Percentiles rank a stretch among this genome's conserved stretches.
phyloP scores from a whole-genome alignment of 2,329 filamentous ascomycete species.

The Aspergillus caelatus region DNA sequence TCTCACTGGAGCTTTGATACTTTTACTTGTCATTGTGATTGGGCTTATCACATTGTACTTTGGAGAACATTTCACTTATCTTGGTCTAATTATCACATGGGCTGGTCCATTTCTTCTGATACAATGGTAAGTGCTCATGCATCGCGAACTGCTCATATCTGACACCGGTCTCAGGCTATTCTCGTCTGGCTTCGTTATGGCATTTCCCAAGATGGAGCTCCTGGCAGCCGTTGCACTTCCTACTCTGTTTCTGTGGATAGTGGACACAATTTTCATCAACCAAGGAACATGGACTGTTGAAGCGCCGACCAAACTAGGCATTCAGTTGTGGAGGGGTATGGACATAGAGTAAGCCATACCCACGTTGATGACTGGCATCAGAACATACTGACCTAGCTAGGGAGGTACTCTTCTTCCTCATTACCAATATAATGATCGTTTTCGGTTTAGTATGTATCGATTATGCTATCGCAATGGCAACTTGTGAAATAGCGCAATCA shows the following conservation, averaged over 20 bases:
- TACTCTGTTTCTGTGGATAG: constrained; percentile 71
- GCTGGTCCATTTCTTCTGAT: constrained; percentile 67
- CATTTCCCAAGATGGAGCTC: constrained; percentile 61
- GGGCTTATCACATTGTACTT: constrained; percentile 48
- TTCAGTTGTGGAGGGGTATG: constrained; percentile 60
- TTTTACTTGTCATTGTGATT: not conserved
- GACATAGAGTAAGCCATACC: constrained; percentile 61
- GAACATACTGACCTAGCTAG: constrained; percentile 19
- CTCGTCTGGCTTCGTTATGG: constrained; percentile 54
- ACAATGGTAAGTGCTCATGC: constrained; percentile 58
- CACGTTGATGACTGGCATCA: not conserved
- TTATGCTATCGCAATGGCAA: constrained; percentile 66
- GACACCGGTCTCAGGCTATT: not conserved
- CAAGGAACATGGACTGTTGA: constrained; percentile 74
- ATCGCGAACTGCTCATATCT: constrained; percentile 57
- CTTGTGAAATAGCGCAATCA: not conserved
- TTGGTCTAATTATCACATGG: constrained; percentile 72
- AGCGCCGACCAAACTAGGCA: constrained; percentile 66
- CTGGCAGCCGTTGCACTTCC: constrained; percentile 63
- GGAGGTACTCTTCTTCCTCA: constrained; percentile 73
- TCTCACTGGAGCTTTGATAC: not conserved
- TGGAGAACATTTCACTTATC: constrained; percentile 58
- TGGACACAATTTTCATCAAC: constrained; percentile 69
- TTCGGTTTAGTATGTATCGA: constrained; percentile 71
- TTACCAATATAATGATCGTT: constrained; percentile 70